Evolutionary conservation across 2,329 filamentous ascomycete species (phyloP), one percentile per base, ranked within the genome.

Genomic region (Talaromyces sp.): DNA sequence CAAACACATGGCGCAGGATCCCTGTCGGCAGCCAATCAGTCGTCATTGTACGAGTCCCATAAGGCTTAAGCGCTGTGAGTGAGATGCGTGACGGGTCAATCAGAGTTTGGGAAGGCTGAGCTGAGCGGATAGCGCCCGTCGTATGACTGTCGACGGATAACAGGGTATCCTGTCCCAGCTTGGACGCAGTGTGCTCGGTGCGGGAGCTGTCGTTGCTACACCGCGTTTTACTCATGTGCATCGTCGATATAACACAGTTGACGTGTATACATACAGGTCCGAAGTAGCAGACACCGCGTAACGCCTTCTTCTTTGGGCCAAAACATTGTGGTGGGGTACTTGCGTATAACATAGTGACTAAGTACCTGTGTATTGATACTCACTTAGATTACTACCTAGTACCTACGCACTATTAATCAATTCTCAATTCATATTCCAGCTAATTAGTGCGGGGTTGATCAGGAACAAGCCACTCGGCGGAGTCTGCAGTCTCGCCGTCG

Each of bases 381-480:
- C n/a, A n/a, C n/a, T n/a, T n/a, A n/a, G n/a, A n/a, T n/a, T n/a
- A n/a, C n/a, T n/a, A n/a, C n/a, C n/a, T n/a, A n/a, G n/a, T n/a
- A n/a, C n/a, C 40, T 33, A 28, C 28, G 28, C 6, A 28, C 28
- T 28, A 28, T 28, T 28, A 28, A 28, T 28, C 28, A 28, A 28
- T 28, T 6, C 28, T 28, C 28, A n/a, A n/a, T n/a, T 28, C 3
- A 28, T 28, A 28, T 28, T 28, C 28, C 28, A 28, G 28, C 18
- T 9, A 5, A 28, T 23, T 61, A 55, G 46, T 61, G 59, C 59
- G 59, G 59, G 59, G 59, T 61, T 42, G 37, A 61, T 55, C 59
- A 60, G 58, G 58, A 14, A 46, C 56, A 50, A 52, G 23, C 35
- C 46, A 31, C 18, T 48, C 39, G 6, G 56, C 57, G 39, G 57